Percentiles rank a stretch among this genome's conserved stretches.
Conservation (phyloP, 331 rosid genomes). For the Rhamnella rubrinervis region DNA sequence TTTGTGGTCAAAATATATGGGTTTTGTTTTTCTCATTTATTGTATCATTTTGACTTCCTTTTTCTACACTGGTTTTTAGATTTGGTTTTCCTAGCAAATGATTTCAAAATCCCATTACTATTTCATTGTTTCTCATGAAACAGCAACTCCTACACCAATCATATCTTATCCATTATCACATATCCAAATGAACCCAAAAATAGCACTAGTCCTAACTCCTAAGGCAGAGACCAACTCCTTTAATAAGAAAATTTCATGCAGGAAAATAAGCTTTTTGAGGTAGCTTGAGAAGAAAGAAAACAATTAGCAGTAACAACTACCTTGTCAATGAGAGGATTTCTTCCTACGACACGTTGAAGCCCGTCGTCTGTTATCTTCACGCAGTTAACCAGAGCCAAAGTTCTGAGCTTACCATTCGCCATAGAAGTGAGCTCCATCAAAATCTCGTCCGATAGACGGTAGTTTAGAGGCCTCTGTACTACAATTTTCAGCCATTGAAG, state of each 20-base stretch:
- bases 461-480: slow-evolving; percentile 58
- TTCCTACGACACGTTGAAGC: slow-evolving; percentile 48
- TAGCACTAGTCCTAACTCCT: neutral
- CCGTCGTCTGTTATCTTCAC: slow-evolving; percentile 57
- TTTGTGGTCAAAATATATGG: too few species aligned
- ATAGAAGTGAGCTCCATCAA: slow-evolving; percentile 51
- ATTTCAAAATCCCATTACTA: too few species aligned
- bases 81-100: too few species aligned
- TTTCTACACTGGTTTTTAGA: too few species aligned
- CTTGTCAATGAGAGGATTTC: slow-evolving; percentile 62
- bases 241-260: too few species aligned
- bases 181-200: neutral
- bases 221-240: too few species aligned
- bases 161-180: slow-evolving; percentile 31
- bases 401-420: slow-evolving; percentile 58
- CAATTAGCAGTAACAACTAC: slow-evolving; percentile 27
- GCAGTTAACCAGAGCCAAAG: slow-evolving; percentile 62
- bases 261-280: too few species aligned
- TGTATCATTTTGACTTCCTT: too few species aligned
- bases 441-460: slow-evolving; percentile 40
- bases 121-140: too few species aligned
- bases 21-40: too few species aligned
- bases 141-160: slow-evolving; percentile 16
- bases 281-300: neutral
- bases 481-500: slow-evolving; percentile 64